Percentiles rank a stretch among this genome's conserved stretches.
phyloP scores from a whole-genome alignment of 1,284 basidiomycete species.

The Moniliophthora roreri region DNA sequence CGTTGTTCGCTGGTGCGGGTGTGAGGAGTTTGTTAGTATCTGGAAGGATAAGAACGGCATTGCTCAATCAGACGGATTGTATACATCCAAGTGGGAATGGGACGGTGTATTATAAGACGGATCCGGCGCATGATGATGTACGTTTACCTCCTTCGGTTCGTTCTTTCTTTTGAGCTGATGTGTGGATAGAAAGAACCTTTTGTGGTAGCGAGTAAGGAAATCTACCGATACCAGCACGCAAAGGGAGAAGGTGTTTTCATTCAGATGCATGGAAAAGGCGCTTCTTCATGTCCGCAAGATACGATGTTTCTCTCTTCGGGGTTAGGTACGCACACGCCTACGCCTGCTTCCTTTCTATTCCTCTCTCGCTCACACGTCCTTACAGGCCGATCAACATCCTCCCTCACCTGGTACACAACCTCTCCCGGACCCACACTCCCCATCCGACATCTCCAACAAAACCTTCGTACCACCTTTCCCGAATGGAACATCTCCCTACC shows the following conservation, averaged over 20 bases:
- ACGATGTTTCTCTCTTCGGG: conserved; percentile 43
- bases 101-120: conserved; percentile 37
- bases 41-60: conserved; percentile 36
- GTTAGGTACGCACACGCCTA: conserved; percentile 29
- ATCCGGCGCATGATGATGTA: conserved; percentile 43
- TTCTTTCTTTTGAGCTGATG: background rate
- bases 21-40: conserved; percentile 39
- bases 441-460: conserved; percentile 32
- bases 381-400: conserved; percentile 17
- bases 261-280: conserved; percentile 44
- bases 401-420: conserved; percentile 24
- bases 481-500: conserved; percentile 36
- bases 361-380: background rate
- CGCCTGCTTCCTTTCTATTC: background rate
- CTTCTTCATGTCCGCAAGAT: conserved; percentile 33
- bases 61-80: conserved; percentile 25
- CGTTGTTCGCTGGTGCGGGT: conserved; percentile 33
- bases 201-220: conserved; percentile 33
- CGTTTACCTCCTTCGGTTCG: conserved; percentile 2
- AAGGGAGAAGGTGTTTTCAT: conserved; percentile 41
- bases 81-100: conserved; percentile 14
- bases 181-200: conserved; percentile 28
- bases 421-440: conserved; percentile 29
- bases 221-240: conserved; percentile 36
- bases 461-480: conserved; percentile 30